Evolutionary conservation across 768 basidiomycete genomes (phyloP).

Genomic region (Leccinellum luteum): DNA sequence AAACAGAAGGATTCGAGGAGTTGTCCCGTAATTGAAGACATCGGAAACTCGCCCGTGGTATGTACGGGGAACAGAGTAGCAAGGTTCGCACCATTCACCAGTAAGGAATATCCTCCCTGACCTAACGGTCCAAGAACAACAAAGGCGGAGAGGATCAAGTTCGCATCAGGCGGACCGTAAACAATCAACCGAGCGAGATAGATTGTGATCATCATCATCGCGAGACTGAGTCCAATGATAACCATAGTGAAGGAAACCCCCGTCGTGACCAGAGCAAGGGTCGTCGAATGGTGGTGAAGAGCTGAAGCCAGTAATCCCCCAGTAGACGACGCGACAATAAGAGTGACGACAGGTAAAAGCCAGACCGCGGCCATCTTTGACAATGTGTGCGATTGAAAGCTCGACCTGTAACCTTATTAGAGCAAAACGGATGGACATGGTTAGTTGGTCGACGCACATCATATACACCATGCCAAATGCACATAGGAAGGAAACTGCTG

Average conservation of each 20-base stretch:
- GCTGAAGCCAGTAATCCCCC: constrained; percentile 45
- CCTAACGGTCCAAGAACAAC: constrained; percentile 53
- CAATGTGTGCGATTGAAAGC: constrained; percentile 39
- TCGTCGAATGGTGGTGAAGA: constrained; percentile 35
- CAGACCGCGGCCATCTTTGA: constrained; percentile 43
- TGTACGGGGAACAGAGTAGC: constrained; percentile 35
- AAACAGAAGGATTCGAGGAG: constrained; percentile 44
- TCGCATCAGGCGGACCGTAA: constrained; percentile 39
- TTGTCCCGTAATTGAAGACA: constrained; percentile 36
- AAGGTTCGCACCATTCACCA: constrained; percentile 40
- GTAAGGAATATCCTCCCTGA: constrained; percentile 47
- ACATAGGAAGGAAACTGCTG: constrained; percentile 37
- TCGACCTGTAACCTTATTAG: constrained; percentile 37
- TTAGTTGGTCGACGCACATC: constrained; percentile 35
- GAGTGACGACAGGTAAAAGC: constrained; percentile 52
- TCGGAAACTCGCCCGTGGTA: constrained; percentile 30
- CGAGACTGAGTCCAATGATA: constrained; percentile 44
- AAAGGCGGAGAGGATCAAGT: constrained; percentile 43
- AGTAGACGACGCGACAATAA: constrained; percentile 51
- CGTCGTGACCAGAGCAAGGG: constrained; percentile 42
- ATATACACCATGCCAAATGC: constrained; percentile 50
- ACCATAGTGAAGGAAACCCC: constrained; percentile 43
- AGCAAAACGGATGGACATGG: neutral
- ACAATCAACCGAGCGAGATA: constrained; percentile 46
- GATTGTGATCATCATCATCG: constrained; percentile 47